Evolutionary conservation across 129 eudicot genomes (phyloP), one percentile per base, ranked within the genome.

Genomic region (Oenanthe sinensis): DNA sequence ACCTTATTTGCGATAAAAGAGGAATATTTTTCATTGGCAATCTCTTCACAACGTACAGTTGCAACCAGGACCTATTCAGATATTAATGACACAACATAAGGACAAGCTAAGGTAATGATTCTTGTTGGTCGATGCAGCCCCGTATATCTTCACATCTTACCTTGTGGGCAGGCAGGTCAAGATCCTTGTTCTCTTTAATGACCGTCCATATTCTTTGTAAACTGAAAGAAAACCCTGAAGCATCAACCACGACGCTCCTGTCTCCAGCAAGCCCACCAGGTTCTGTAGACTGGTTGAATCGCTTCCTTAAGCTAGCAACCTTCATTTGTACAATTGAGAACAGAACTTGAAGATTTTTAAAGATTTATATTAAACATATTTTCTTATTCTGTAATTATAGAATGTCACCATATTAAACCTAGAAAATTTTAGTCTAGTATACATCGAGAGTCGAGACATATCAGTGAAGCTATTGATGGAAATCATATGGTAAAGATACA

Each of bases 181-280:
- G 99, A 81, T 96, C 99, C 85, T 85, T 96, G 85, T 96, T 96
- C 88, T 96, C 99, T 76, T 87, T 96, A 2, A 96, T 96, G 65
- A 96, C 91, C 86, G 85, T 89, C 99, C 99, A 96, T 63, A 96
- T 96, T 73, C 92, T 93, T 75, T 92, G 99, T 22, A 97, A 84
- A 82, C 97, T 96, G 73, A 92, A 92, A 50, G 99, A 90, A 89
- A 96, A 96, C 33, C 97, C 99, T 76, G 99, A 96, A 68, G 97
- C 99, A 39, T 97, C 97, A 76, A 96, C 97, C 10, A 92, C 99
- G 9, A 93, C 99, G 80, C 97, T 92, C 80, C 99, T 93, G 82
- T 96, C 99, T 77, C 99, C 99, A 67, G 99, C 99, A 81, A 96
- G 91, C 47, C 99, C 97, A 49, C 99, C 97, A 81, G 99, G 99